These are phyloP conservation scores for Dothistroma septosporum DNA, from an alignment of 2,329 filamentous ascomycete genomes.

Conservation along the genomic window DNA sequence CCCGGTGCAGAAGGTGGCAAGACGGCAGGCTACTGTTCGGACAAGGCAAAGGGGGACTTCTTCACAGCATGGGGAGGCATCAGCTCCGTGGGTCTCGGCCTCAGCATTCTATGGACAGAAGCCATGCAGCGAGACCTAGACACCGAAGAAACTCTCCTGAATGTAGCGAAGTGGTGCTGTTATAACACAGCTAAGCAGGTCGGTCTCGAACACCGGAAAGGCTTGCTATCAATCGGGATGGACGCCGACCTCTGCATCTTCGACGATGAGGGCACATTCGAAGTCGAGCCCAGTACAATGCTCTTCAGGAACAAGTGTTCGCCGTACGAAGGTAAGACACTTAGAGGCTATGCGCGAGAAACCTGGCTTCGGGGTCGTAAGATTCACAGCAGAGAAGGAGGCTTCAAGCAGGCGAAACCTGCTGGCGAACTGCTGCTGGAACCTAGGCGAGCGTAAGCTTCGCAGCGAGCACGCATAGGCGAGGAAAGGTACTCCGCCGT, in stretches of 20 bases:
- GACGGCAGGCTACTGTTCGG: conserved; percentile 35
- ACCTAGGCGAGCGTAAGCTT: conserved; percentile 33
- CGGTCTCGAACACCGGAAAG: conserved; percentile 75
- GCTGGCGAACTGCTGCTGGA: conserved; percentile 51
- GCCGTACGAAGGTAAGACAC: conserved; percentile 77
- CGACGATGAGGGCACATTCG: conserved; percentile 76
- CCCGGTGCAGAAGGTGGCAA: conserved; percentile 39
- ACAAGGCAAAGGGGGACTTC: conserved; percentile 68
- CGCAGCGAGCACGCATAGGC: background rate
- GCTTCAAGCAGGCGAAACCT: conserved; percentile 55
- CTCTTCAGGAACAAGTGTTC: conserved; percentile 91
- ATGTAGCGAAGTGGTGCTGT: conserved; percentile 82
- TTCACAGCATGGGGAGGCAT: conserved; percentile 96
- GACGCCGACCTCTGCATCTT: conserved; percentile 92
- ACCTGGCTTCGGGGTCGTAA: conserved; percentile 77
- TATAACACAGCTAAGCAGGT: conserved; percentile 85
- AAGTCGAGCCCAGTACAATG: conserved; percentile 69
- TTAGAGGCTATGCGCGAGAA: conserved; percentile 74
- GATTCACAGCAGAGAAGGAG: conserved; percentile 66
- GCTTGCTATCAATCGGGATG: conserved; percentile 72
- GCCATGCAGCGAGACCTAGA: conserved; percentile 57
- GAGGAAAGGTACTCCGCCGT: background rate
- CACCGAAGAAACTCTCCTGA: conserved; percentile 57
- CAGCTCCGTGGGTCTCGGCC: conserved; percentile 83
- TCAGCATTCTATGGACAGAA: conserved; percentile 85